A percentile compares a stretch with the other conserved stretches of the same genome.
Evolutionary conservation across 768 basidiomycete genomes (phyloP).

Genomic region (Hemileccinum rubropunctum): DNA sequence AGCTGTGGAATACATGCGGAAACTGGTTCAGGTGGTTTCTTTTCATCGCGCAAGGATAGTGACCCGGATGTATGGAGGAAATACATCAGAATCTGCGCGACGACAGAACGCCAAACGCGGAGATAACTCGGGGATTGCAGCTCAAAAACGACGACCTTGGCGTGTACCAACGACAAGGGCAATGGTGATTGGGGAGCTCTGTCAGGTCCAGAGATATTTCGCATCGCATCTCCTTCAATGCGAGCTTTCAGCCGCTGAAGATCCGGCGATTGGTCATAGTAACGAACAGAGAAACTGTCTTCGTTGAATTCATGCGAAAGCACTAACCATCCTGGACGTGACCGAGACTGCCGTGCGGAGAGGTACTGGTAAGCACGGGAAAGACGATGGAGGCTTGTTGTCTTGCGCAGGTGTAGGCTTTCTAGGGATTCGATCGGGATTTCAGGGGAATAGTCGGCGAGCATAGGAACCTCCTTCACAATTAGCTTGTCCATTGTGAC

Average conservation of each 20-base stretch:
- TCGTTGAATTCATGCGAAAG: background rate
- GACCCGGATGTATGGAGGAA: too few species aligned
- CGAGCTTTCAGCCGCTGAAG: background rate
- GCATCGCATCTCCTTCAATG: background rate
- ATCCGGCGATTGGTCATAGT: background rate
- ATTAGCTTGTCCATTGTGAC: conserved; percentile 30
- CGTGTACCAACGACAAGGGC: background rate
- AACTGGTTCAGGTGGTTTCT: too few species aligned
- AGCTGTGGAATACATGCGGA: conserved; percentile 25
- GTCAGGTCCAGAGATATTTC: background rate
- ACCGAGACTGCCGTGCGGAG: background rate
- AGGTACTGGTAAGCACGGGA: background rate
- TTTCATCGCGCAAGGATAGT: too few species aligned
- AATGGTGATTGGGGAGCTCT: background rate
- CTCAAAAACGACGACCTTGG: conserved; percentile 38
- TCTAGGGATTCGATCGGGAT: conserved; percentile 19
- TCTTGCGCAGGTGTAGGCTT: conserved; percentile 24
- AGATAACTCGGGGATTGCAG: conserved; percentile 33
- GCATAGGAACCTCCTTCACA: background rate
- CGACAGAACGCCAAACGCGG: conserved; percentile 37
- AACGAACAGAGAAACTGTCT: background rate
- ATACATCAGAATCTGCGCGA: conserved; percentile 22
- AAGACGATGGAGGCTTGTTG: background rate
- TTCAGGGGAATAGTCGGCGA: conserved; percentile 30
- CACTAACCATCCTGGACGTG: background rate